Evolutionary conservation across 1,139 yeast genomes (phyloP).

Genomic region (Arxiozyma slooffiae): DNA sequence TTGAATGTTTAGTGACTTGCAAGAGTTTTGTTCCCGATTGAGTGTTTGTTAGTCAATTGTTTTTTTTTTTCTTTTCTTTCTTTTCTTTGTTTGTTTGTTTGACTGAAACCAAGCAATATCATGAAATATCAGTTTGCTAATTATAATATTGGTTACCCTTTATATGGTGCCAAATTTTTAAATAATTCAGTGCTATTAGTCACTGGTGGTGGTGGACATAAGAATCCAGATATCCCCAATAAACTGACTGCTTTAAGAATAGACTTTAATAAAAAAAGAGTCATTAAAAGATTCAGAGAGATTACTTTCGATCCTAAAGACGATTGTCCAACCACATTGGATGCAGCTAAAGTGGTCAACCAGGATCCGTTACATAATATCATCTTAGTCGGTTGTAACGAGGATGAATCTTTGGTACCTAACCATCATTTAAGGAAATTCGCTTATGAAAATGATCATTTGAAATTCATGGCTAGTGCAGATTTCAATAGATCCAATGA

Average conservation of each 20-base stretch:
- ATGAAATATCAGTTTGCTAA: constrained; percentile 29
- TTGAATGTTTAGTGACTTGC: too few relatives aligned
- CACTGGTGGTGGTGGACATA: constrained; percentile 95
- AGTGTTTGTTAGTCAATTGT: too few relatives aligned
- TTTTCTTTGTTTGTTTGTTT: neutral
- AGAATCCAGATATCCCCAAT: constrained; percentile 79
- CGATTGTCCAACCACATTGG: constrained; percentile 69
- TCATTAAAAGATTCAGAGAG: constrained; percentile 54
- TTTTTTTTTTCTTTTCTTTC: neutral
- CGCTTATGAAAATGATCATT: constrained; percentile 48
- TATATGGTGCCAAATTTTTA: constrained; percentile 67
- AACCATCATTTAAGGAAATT: constrained; percentile 70
- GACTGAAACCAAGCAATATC: neutral
- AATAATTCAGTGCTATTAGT: constrained; percentile 54
- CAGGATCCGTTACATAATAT: constrained; percentile 23
- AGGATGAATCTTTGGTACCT: constrained; percentile 38
- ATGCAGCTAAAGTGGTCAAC: constrained; percentile 33
- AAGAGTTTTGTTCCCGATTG: too few relatives aligned
- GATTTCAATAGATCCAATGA: constrained; percentile 32
- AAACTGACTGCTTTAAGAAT: constrained; percentile 64
- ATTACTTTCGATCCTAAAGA: constrained; percentile 51
- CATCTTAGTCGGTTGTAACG: constrained; percentile 68
- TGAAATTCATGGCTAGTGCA: constrained; percentile 51
- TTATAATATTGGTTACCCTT: constrained; percentile 64
- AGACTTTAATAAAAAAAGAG: constrained; percentile 44